Base-by-base conservation (phyloP, 2,329 filamentous ascomycete genomes). In the Fusarium sp. region DNA sequence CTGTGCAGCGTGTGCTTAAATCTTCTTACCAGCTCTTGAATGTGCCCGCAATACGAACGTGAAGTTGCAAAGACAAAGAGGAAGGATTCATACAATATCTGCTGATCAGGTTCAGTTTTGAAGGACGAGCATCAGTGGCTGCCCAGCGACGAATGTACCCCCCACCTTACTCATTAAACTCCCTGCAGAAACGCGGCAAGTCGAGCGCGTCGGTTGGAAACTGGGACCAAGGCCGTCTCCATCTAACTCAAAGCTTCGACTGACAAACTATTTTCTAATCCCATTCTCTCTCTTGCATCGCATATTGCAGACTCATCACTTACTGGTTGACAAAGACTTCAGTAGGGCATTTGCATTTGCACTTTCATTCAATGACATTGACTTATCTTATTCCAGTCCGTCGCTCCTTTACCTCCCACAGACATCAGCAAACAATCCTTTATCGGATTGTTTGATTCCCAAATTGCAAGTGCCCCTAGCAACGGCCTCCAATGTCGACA, bases 151-250 rank as follows among this genome's bases (percentile, higher is more conserved):
- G n/a, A 57, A 60, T 16, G 18, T 49, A 56, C 46, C 71, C 71
- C 67, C 72, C 72, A 59, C 57, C 26, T 53, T 44, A 45, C 42
- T 62, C 59, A 74, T 74, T 74, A 70, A 74, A 73, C 36, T 55
- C 72, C 72, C 71, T 74, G 72, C 57, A 70, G 65, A 53, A 50
- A 71, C 71, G 67, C 72, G 67, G 71, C 69, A 60, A 60, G 47
- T 37, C 55, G 50, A 55, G 65, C 72, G 72, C 68, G 62, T 71
- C 63, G 51, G 16, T 18, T 50, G 33, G 33, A 50, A 37, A 37
- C 31, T 50, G 30, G 33, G 36, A 37, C 42, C 42, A 42, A 28
- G 52, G 31, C 26, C 37, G 61, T 65, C 57, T 65, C 62, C 45
- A 41, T 67, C 40, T 30, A 50, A 50, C 47, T 50, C 44, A 36